phyloP scores from a whole-genome alignment of 2,329 filamentous ascomycete species.

The Sclerotinia trifoliorum region DNA sequence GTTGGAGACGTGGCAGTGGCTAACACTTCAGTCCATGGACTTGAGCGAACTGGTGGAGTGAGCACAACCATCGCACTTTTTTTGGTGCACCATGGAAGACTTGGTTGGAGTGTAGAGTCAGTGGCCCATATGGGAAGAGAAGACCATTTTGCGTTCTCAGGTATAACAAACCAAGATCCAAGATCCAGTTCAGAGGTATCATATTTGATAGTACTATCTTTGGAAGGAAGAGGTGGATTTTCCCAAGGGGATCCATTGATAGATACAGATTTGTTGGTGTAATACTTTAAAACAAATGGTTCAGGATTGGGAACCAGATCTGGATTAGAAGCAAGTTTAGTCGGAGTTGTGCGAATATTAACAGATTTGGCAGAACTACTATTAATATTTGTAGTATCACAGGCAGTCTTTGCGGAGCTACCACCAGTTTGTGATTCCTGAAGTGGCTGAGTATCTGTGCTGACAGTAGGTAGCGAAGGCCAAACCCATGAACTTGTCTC shows the following conservation, averaged over 20 bases:
- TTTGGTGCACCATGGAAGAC: conserved; percentile 2
- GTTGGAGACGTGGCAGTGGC: background rate
- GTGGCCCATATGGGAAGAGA: background rate
- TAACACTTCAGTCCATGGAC: background rate
- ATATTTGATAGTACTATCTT: background rate
- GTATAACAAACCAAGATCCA: background rate
- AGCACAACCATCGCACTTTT: background rate
- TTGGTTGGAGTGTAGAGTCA: background rate
- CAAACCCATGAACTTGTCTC: background rate
- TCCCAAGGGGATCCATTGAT: background rate
- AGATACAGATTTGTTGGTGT: background rate
- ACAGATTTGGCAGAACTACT: too few relatives aligned
- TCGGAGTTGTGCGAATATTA: too few relatives aligned
- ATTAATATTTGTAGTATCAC: background rate
- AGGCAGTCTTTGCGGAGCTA: background rate
- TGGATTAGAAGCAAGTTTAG: background rate
- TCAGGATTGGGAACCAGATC: too few relatives aligned
- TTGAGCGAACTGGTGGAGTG: background rate
- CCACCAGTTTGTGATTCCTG: background rate
- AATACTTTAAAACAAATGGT: background rate
- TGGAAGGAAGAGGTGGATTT: background rate
- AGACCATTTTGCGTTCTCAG: conserved; percentile 12
- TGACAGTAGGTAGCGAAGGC: background rate
- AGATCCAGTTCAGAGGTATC: background rate
- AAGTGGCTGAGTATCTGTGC: background rate